A percentile compares a stretch with the other conserved stretches of the same genome.
These are phyloP conservation scores for Sporothrix protearum DNA, from an alignment of 2,329 filamentous ascomycete species.

Conservation along the genomic window DNA sequence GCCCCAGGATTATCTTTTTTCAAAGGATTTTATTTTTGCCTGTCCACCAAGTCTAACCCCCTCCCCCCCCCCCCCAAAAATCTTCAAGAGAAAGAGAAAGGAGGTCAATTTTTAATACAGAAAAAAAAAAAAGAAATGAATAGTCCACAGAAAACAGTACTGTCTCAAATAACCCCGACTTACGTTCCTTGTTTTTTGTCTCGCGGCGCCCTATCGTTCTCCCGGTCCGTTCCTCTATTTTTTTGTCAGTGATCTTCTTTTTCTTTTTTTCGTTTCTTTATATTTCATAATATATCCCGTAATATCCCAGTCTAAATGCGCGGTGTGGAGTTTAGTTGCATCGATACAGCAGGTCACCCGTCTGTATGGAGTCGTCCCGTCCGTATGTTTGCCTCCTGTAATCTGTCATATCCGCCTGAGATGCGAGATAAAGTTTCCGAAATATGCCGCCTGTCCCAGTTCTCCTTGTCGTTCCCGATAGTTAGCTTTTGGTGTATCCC, in stretches of 20 bases:
- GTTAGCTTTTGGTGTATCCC: background rate
- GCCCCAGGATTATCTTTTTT: background rate
- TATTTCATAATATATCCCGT: background rate
- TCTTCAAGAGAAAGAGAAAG: background rate
- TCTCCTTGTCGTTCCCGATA: background rate
- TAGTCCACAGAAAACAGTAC: too few species aligned
- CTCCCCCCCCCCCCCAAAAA: background rate
- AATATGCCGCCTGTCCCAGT: conserved; percentile 3
- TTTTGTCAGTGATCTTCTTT: background rate
- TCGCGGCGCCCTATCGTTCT: background rate
- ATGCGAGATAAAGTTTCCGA: background rate
- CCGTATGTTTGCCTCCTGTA: background rate
- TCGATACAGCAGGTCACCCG: background rate
- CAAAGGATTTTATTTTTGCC: background rate
- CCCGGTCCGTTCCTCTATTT: background rate
- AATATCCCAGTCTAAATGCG: conserved; percentile 12
- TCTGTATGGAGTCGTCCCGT: background rate
- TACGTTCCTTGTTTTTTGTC: background rate
- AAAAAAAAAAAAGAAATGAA: background rate
- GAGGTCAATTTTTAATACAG: background rate
- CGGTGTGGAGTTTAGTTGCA: background rate
- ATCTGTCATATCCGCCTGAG: background rate
- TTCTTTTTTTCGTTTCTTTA: background rate
- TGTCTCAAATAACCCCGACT: background rate
- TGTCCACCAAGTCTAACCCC: background rate